These are phyloP conservation scores for Flaveria trinervia DNA, from an alignment of 129 eudicot species.

Conservation along the genomic window DNA sequence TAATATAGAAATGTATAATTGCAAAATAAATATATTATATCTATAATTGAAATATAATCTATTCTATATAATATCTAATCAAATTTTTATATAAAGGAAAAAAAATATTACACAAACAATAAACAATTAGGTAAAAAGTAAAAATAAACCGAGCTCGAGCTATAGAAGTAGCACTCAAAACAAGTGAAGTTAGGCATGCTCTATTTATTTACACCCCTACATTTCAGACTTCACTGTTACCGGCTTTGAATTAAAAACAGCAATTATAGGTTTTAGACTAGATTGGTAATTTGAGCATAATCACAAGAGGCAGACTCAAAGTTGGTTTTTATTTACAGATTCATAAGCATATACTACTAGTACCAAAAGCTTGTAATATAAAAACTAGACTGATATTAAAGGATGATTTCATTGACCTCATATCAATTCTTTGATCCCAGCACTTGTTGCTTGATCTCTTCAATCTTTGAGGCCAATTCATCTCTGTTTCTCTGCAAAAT, in stretches of 20 bases:
- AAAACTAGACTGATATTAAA: constrained; percentile 14
- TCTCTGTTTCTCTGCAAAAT: constrained; percentile 70
- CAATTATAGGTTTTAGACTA: neutral
- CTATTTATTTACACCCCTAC: neutral
- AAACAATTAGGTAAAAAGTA: neutral
- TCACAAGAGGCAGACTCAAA: neutral
- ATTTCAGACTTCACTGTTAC: neutral
- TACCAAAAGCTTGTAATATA: neutral
- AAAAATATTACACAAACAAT: neutral
- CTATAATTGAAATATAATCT: neutral
- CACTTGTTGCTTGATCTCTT: constrained; percentile 74
- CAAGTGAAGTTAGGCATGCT: neutral
- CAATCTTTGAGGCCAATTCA: constrained; percentile 62
- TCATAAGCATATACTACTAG: neutral
- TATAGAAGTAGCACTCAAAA: neutral
- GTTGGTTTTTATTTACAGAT: constrained; percentile 27
- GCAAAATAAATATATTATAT: neutral
- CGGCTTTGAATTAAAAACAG: neutral
- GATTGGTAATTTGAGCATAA: neutral
- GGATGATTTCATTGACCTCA: constrained; percentile 20
- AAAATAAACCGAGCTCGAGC: neutral
- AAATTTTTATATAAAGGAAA: neutral
- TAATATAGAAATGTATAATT: too few species aligned
- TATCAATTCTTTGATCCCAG: constrained; percentile 53
- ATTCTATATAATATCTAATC: neutral